These are phyloP conservation scores for Odontarrhena argentea DNA, from an alignment of 345 rosid genomes.

Conservation along the genomic window DNA sequence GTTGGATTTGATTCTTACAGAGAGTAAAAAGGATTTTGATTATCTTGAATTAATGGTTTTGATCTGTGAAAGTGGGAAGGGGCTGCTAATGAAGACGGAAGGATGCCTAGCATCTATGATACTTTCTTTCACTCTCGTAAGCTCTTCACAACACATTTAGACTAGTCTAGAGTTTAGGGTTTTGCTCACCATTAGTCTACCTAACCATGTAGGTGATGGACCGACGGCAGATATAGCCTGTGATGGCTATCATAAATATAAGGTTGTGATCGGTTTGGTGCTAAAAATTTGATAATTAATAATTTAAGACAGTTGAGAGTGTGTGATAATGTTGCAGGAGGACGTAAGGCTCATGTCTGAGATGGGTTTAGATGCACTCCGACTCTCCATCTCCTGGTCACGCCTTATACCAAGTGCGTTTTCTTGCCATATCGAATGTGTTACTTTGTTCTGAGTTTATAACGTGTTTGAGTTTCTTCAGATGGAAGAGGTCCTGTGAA, in stretches of 20 bases:
- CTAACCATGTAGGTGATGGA: conserved; percentile 26
- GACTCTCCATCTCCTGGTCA: conserved; percentile 79
- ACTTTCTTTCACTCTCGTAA: conserved; percentile 49
- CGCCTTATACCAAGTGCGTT: conserved; percentile 67
- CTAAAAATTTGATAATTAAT: neutral
- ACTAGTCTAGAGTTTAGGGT: neutral
- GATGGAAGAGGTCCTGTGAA: conserved; percentile 67
- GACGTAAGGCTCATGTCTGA: conserved; percentile 70
- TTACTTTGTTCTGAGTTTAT: neutral
- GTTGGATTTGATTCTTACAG: neutral
- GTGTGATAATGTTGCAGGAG: conserved; percentile 44
- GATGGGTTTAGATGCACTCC: conserved; percentile 63
- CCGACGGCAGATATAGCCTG: conserved; percentile 49
- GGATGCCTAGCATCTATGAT: conserved; percentile 62
- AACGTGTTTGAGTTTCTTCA: conserved; percentile 17
- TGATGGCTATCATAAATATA: conserved; percentile 64
- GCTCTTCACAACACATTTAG: neutral
- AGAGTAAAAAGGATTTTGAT: neutral
- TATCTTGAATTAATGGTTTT: neutral
- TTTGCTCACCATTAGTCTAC: neutral
- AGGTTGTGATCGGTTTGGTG: conserved; percentile 32
- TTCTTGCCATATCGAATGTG: neutral
- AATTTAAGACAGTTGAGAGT: neutral
- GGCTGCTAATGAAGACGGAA: conserved; percentile 61
- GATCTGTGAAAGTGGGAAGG: conserved; percentile 46